phyloP scores from a whole-genome alignment of 2,329 filamentous ascomycete genomes.

The Magnaporthiopsis incrustans region DNA sequence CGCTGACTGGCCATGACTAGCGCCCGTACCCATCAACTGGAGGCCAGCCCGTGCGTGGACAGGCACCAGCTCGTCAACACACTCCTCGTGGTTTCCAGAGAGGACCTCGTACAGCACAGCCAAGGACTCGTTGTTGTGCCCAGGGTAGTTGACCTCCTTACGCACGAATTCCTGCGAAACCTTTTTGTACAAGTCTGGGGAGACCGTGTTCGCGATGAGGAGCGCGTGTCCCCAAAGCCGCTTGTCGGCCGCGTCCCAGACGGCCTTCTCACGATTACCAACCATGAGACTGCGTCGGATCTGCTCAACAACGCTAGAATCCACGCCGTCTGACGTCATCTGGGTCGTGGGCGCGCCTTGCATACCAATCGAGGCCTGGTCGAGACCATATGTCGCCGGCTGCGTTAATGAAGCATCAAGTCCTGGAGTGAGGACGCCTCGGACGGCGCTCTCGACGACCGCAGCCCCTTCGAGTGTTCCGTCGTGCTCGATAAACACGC shows the following conservation, averaged over 20 bases:
- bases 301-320: constrained; percentile 60
- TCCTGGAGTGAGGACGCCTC: constrained; percentile 62
- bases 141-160: constrained; percentile 80
- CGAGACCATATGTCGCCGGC: not conserved
- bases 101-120: constrained; percentile 90
- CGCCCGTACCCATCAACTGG: constrained; percentile 75
- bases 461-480: constrained; percentile 68
- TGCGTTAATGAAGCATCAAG: constrained; percentile 16
- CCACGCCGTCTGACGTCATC: constrained; percentile 50
- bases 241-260: constrained; percentile 89
- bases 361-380: constrained; percentile 17
- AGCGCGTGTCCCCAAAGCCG: constrained; percentile 95
- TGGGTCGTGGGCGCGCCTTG: constrained; percentile 17
- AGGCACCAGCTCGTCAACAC: constrained; percentile 90
- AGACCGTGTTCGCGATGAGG: constrained; percentile 72
- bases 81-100: constrained; percentile 89
- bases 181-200: constrained; percentile 79
- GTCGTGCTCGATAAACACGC: constrained; percentile 77
- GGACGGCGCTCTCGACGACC: constrained; percentile 65
- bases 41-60: constrained; percentile 86
- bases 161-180: constrained; percentile 93
- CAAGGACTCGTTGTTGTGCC: constrained; percentile 75
- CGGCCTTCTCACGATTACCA: constrained; percentile 83
- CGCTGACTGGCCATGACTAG: constrained; percentile 46
- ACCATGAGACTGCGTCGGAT: constrained; percentile 66